Evolutionary conservation across 306 rosid species (phyloP).

Genomic region (Medicago lupulina): DNA sequence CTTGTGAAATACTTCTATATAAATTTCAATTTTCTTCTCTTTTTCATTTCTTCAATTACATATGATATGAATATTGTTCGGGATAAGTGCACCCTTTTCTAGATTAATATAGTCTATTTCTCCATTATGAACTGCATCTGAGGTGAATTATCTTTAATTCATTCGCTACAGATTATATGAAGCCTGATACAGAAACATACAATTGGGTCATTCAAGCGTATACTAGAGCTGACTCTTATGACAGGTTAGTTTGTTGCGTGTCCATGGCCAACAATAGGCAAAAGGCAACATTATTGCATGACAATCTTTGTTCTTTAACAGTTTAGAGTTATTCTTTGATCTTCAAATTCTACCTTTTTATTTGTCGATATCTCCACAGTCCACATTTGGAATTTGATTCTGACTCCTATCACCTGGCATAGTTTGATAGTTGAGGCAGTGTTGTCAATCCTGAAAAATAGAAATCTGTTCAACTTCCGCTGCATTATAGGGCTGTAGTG

Average conservation of each 20-base stretch:
- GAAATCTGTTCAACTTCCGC: neutral
- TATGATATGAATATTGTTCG: conserved; percentile 6
- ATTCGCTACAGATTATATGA: conserved; percentile 72
- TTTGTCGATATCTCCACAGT: conserved; percentile 21
- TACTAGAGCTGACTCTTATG: conserved; percentile 97
- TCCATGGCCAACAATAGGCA: conserved; percentile 17
- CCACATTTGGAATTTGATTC: conserved; percentile 23
- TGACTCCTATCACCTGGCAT: conserved; percentile 14
- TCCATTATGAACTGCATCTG: conserved; percentile 36
- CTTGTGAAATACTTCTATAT: conserved; percentile 30
- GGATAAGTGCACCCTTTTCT: neutral
- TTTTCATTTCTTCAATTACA: conserved; percentile 2
- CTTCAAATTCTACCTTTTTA: conserved; percentile 29
- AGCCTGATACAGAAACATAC: conserved; percentile 92
- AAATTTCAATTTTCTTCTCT: conserved; percentile 7
- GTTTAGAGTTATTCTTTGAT: neutral
- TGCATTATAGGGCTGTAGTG: neutral
- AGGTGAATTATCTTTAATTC: conserved; percentile 41
- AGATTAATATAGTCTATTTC: conserved; percentile 21
- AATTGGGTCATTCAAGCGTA: conserved; percentile 99
- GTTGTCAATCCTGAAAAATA: neutral
- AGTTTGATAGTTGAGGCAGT: conserved; percentile 20
- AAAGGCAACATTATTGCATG: conserved; percentile 13
- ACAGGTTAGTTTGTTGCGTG: conserved; percentile 62
- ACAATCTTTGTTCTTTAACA: conserved; percentile 23